Evolutionary conservation across 163 green algal genomes (phyloP).

Genomic region (Chlorella variabilis): DNA sequence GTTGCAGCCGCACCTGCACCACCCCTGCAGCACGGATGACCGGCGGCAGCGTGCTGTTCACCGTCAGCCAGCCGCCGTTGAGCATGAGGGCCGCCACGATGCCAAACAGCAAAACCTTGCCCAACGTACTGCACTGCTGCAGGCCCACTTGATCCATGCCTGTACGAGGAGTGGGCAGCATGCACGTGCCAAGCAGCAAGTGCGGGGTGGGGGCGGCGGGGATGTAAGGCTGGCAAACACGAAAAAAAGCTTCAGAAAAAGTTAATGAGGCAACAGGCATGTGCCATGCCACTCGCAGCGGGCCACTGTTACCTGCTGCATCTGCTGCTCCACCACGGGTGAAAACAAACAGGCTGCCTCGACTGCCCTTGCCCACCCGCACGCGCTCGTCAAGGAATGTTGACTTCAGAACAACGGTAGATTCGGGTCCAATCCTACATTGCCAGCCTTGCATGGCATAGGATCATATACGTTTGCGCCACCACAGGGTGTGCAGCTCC

Average conservation of each 20-base stretch:
- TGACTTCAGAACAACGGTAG: constrained; percentile 73
- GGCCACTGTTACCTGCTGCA: constrained; percentile 46
- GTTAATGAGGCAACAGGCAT: neutral
- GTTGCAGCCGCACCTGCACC: neutral
- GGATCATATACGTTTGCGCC: neutral
- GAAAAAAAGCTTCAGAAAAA: neutral
- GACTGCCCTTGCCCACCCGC: constrained; percentile 76
- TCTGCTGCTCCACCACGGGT: constrained; percentile 63
- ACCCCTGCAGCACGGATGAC: constrained; percentile 21
- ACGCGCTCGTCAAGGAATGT: constrained; percentile 86
- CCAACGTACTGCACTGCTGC: constrained; percentile 39
- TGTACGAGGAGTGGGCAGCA: constrained; percentile 2
- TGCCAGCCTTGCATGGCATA: neutral
- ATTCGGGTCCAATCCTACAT: neutral
- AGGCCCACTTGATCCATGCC: constrained; percentile 63
- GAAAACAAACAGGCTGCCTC: constrained; percentile 84
- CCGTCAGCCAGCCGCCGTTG: constrained; percentile 15
- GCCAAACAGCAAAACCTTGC: constrained; percentile 33
- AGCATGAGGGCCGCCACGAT: constrained; percentile 44
- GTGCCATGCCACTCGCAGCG: neutral
- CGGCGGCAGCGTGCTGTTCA: neutral
- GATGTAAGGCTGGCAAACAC: neutral
- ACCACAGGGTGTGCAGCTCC: neutral
- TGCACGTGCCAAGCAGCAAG: neutral
- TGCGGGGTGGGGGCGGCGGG: neutral